phyloP scores from a whole-genome alignment of 202 grass and related monocot genomes.

The Setaria viridis region DNA sequence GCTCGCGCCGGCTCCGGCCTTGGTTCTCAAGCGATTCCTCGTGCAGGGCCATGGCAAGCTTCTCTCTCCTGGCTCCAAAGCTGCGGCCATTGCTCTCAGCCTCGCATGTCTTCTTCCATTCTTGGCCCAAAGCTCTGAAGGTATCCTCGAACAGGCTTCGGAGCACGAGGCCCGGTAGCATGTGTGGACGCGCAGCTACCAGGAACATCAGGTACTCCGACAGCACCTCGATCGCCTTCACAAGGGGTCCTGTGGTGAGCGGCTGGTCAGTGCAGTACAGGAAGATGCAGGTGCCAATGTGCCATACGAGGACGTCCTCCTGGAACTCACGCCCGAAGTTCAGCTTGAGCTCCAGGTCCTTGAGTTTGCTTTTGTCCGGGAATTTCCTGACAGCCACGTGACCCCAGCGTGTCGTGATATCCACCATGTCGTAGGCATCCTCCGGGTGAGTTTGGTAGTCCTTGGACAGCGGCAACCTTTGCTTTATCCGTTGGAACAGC shows the following conservation, averaged over 20 bases:
- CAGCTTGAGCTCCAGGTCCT: not conserved
- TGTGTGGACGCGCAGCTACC: not conserved
- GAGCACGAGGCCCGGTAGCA: conserved; percentile 20
- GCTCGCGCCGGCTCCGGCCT: no score
- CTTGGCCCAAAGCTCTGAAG: not conserved
- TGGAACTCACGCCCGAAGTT: conserved; percentile 46
- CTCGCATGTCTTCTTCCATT: not conserved
- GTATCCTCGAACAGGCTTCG: not conserved
- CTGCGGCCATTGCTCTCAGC: not conserved
- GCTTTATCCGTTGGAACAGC: not conserved
- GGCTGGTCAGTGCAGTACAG: not conserved
- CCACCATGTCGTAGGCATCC: not conserved
- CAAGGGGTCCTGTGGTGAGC: not conserved
- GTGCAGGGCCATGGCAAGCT: not conserved
- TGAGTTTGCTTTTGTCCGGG: not conserved
- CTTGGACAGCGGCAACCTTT: not conserved
- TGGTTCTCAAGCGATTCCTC: not conserved
- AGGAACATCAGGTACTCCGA: conserved; percentile 47
- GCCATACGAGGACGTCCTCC: conserved; percentile 57
- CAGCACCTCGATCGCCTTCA: not conserved
- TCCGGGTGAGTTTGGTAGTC: not conserved
- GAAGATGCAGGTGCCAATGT: conserved; percentile 55
- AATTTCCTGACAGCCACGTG: not conserved
- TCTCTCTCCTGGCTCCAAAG: not conserved
- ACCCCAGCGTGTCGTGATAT: not conserved